phyloP scores from a whole-genome alignment of 345 rosid genomes.

The Draba incana region DNA sequence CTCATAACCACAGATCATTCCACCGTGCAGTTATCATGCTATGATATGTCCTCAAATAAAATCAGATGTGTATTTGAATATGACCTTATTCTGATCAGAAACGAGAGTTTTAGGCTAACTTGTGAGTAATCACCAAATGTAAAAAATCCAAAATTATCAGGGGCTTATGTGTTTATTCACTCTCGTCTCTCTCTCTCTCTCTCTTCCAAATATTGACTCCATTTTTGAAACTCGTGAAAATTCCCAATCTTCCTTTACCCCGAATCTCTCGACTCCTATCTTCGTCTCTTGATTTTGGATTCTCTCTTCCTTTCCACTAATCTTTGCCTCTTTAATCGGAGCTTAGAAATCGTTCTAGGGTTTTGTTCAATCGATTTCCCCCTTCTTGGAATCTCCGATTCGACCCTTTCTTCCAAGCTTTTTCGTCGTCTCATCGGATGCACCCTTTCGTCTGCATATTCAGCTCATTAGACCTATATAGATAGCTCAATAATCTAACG shows the following conservation, averaged over 20 bases:
- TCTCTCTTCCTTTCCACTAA: slow-evolving; percentile 39
- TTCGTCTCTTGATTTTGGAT: background rate
- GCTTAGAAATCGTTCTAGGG: slow-evolving; percentile 14
- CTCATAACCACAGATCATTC: slow-evolving; percentile 7
- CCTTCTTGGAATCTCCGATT: slow-evolving; percentile 38
- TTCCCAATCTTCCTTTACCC: slow-evolving; percentile 21
- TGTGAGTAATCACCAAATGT: background rate
- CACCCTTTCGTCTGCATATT: slow-evolving; percentile 12
- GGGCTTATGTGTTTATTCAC: background rate
- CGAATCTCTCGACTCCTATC: slow-evolving; percentile 26
- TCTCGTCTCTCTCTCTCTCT: background rate
- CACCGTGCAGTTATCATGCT: no score
- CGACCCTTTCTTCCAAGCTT: slow-evolving; percentile 15
- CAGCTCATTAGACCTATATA: background rate
- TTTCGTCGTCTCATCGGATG: slow-evolving; percentile 22
- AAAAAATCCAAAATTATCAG: background rate
- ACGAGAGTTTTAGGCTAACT: background rate
- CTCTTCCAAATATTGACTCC: slow-evolving; percentile 31
- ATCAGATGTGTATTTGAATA: background rate
- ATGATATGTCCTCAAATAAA: background rate
- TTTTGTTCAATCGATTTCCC: slow-evolving; percentile 15
- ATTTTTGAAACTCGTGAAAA: slow-evolving; percentile 31
- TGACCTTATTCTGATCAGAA: background rate
- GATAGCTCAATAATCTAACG: background rate
- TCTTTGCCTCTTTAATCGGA: slow-evolving; percentile 35